phyloP scores from a whole-genome alignment of 306 rosid genomes.

The Lathyrus oleraceus region DNA sequence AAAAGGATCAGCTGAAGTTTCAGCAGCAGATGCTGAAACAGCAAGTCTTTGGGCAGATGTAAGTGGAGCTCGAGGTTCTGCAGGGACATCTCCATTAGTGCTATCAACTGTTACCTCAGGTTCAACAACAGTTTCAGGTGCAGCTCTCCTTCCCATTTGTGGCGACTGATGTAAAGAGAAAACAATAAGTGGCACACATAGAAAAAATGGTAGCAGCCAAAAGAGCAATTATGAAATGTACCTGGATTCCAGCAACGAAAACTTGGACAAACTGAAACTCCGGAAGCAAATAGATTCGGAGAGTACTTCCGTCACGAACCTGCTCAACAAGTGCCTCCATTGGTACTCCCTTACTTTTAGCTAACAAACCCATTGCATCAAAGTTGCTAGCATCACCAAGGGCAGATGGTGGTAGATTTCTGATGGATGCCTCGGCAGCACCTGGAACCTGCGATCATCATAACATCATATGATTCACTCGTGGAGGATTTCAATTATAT shows the following conservation, averaged over 20 bases:
- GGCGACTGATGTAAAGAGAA: conserved; percentile 62
- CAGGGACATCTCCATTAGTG: conserved; percentile 64
- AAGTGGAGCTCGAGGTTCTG: conserved; percentile 71
- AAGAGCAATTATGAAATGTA: conserved; percentile 36
- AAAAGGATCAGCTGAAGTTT: conserved; percentile 76
- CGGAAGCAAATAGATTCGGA: conserved; percentile 87
- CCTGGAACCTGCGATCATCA: conserved; percentile 74
- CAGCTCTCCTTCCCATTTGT: conserved; percentile 87
- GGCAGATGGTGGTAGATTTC: conserved; percentile 93
- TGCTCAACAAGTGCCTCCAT: conserved; percentile 96
- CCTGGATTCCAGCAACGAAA: conserved; percentile 95
- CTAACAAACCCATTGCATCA: conserved; percentile 80
- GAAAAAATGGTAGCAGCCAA: conserved; percentile 19
- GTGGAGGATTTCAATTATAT: conserved; percentile 2
- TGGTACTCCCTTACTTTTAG: conserved; percentile 76
- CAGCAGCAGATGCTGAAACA: conserved; percentile 64
- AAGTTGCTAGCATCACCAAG: conserved; percentile 91
- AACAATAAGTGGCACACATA: conserved; percentile 5
- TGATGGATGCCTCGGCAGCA: conserved; percentile 79
- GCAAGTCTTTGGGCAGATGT: conserved; percentile 97
- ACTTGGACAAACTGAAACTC: conserved; percentile 99
- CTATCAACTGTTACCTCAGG: conserved; percentile 54
- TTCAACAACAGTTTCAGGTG: conserved; percentile 59
- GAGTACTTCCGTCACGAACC: conserved; percentile 96
- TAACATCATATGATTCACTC: conserved; percentile 14